Evolutionary conservation across 352 stramenopile species (phyloP).

Genomic region (Phytopythium delawarense): DNA sequence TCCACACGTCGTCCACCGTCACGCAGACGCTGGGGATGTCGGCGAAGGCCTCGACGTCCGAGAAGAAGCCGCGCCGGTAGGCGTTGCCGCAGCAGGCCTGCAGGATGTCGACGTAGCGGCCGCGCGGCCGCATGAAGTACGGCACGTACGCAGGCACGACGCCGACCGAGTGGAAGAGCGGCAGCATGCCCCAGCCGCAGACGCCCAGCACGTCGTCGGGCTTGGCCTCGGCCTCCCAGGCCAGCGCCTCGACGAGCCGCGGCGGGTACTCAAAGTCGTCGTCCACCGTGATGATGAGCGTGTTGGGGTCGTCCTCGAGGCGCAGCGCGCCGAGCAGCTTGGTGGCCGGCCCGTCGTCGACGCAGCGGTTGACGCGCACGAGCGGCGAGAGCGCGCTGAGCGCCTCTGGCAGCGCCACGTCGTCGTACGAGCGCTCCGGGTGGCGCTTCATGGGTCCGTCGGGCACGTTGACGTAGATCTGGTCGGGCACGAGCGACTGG

Average conservation of each 20-base stretch:
- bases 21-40: constrained; percentile 66
- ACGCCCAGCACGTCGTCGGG: constrained; percentile 62
- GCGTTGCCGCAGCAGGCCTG: constrained; percentile 68
- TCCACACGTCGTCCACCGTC: constrained; percentile 82
- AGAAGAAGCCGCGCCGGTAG: constrained; percentile 75
- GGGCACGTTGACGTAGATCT: constrained; percentile 80
- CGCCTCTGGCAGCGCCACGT: constrained; percentile 48
- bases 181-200: constrained; percentile 78
- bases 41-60: constrained; percentile 57
- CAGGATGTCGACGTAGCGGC: constrained; percentile 74
- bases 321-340: constrained; percentile 69
- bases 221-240: constrained; percentile 61
- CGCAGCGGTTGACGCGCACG: constrained; percentile 65
- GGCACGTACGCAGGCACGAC: constrained; percentile 77
- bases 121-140: constrained; percentile 72
- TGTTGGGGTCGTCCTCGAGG: constrained; percentile 50
- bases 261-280: constrained; percentile 81
- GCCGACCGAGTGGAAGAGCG: constrained; percentile 68
- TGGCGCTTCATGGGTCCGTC: constrained; percentile 71
- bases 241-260: constrained; percentile 53
- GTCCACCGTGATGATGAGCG: constrained; percentile 77
- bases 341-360: constrained; percentile 76
- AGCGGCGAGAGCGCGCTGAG: constrained; percentile 42
- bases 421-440: constrained; percentile 68
- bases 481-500: constrained; percentile 61